Evolutionary conservation across 768 basidiomycete species (phyloP).

Genomic region (Hericium coralloides): DNA sequence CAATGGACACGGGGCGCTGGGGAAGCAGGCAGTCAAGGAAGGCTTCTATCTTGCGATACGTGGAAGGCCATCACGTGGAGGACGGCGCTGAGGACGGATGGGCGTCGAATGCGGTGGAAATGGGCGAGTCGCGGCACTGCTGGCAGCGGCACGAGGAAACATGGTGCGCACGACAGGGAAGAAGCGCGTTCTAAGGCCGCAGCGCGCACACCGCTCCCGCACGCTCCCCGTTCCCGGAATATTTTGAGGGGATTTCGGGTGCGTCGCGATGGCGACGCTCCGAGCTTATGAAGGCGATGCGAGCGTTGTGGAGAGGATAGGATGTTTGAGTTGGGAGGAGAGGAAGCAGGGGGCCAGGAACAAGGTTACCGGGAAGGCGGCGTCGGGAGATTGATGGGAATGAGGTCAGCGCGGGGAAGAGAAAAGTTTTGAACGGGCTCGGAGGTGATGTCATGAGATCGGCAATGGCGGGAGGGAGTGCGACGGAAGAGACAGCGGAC

Average conservation of each 20-base stretch:
- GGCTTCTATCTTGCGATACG: too few relatives aligned
- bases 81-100: not conserved
- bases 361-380: not conserved
- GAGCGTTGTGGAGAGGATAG: not conserved
- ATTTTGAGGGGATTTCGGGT: not conserved
- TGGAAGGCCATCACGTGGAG: too few relatives aligned
- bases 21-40: too few relatives aligned
- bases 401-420: not conserved
- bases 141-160: not conserved
- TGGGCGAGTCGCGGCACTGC: not conserved
- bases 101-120: slow-evolving; percentile 5
- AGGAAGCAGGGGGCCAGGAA: not conserved
- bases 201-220: not conserved
- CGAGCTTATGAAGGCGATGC: not conserved
- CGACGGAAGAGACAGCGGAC: not conserved
- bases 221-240: not conserved
- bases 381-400: not conserved
- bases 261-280: not conserved
- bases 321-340: not conserved
- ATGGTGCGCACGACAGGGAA: not conserved
- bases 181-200: not conserved
- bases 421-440: not conserved
- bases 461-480: slow-evolving; percentile 3
- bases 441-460: slow-evolving; percentile 7
- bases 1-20: too few relatives aligned